Conservation (phyloP, 345 rosid species). For the Pseudoturritis turrita region DNA sequence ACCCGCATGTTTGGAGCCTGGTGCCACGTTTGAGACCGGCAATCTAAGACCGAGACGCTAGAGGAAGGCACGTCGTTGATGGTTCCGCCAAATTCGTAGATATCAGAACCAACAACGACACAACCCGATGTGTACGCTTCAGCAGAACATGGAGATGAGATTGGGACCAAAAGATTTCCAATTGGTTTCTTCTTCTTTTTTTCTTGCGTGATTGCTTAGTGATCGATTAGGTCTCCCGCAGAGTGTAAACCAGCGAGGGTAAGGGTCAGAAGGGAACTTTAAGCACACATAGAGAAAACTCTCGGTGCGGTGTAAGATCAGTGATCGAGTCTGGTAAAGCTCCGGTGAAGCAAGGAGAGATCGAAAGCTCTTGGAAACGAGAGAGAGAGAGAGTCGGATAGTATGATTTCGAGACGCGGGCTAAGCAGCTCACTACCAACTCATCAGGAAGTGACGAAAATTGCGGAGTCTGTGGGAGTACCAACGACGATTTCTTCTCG, state of each 20-base stretch:
- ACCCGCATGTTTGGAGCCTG: slow-evolving; percentile 44
- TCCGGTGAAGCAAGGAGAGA: slow-evolving; percentile 45
- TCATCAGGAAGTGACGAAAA: background rate
- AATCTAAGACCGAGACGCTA: slow-evolving; percentile 55
- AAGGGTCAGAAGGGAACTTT: too few species aligned
- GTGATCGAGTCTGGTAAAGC: slow-evolving; percentile 44
- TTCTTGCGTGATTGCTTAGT: too few species aligned
- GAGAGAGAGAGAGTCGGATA: slow-evolving; percentile 47
- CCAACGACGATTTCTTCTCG: too few species aligned
- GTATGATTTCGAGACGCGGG: slow-evolving; percentile 43
- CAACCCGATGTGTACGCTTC: slow-evolving; percentile 36
- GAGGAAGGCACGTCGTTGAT: slow-evolving; percentile 42
- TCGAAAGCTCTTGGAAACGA: slow-evolving; percentile 49
- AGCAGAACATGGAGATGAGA: slow-evolving; percentile 18
- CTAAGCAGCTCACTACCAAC: background rate
- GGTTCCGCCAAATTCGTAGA: slow-evolving; percentile 59
- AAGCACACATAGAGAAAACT: background rate
- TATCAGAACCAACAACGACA: slow-evolving; percentile 39
- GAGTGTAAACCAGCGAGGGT: background rate
- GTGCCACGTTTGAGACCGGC: slow-evolving; percentile 55
- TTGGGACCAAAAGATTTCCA: background rate
- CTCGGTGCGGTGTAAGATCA: slow-evolving; percentile 14
- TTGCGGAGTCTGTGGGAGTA: too few species aligned
- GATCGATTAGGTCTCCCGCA: background rate
- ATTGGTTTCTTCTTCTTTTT: background rate